Evolutionary conservation across 2,329 filamentous ascomycete species (phyloP).

Genomic region (Myriangium duriaei): DNA sequence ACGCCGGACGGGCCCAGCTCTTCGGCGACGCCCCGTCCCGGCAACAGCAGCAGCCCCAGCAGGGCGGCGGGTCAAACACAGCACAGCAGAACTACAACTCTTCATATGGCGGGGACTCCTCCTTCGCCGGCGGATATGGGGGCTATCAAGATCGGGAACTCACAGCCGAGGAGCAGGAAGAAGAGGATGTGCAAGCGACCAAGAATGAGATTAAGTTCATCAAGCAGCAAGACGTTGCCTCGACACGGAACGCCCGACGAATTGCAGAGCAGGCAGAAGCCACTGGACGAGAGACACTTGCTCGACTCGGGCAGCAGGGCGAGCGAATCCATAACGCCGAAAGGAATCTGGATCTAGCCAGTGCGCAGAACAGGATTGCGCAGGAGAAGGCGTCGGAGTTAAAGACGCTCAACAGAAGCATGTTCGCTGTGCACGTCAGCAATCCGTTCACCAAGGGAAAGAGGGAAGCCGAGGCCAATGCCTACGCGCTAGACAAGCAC

Average conservation of each 20-base stretch:
- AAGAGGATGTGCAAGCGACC: constrained; percentile 57
- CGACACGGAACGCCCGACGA: constrained; percentile 55
- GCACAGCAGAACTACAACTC: constrained; percentile 18
- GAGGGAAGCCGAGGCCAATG: constrained; percentile 47
- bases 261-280: constrained; percentile 58
- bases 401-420: constrained; percentile 74
- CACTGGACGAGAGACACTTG: constrained; percentile 58
- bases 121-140: constrained; percentile 27
- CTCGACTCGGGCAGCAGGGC: constrained; percentile 62
- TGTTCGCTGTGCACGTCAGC: constrained; percentile 54
- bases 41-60: constrained; percentile 33
- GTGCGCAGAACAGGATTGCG: constrained; percentile 58
- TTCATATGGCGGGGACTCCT: constrained; percentile 6
- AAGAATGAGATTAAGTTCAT: constrained; percentile 64
- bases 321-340: constrained; percentile 74
- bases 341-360: constrained; percentile 65
- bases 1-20: constrained; percentile 49
- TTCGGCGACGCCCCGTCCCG: constrained; percentile 47
- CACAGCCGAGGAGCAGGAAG: constrained; percentile 68
- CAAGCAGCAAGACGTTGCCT: constrained; percentile 66
- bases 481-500: constrained; percentile 55
- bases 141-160: constrained; percentile 59
- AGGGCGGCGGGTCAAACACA: constrained; percentile 13
- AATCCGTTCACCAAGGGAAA: constrained; percentile 53
- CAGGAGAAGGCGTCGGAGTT: constrained; percentile 73